Evolutionary conservation across 1,284 basidiomycete genomes (phyloP), one percentile per base, ranked within the genome.

Genomic region (Pascua sp.): DNA sequence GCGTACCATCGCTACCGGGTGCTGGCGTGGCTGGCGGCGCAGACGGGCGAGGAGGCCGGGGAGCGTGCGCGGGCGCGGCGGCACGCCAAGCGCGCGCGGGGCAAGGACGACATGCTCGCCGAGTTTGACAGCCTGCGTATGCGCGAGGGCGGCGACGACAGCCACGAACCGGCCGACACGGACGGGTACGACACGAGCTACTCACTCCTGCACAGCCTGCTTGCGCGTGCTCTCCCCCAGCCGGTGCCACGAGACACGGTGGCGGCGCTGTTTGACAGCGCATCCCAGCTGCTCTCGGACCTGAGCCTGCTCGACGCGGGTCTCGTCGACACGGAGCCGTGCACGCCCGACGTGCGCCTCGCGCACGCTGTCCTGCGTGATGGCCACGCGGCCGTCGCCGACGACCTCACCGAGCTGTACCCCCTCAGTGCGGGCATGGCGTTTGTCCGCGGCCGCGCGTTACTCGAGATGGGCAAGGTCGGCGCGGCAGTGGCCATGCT

Each of bases 401-500:
- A 82, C 50, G 85, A 88, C 59, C 79, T 89, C 47, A 77, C 89
- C 49, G 82, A 83, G 15, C 86, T 87, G 82, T 83, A 91, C 50
- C 91, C 90, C 36, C 79, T 85, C 47, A 87, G 87, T 11, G 84
- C 87, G 38, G 90, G 84, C 8, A 84, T 87, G 56, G 82, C 82
- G 47, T 96, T 89, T 72, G 83, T 92, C 32, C 81, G 82, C 49
- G 88, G 85, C 2, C 79, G 85, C 62, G 80, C 91, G 12, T 84
- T 82, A 78, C 75, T 93, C 47, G 82, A 85, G 59, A 76, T 84
- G n/a, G 87, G 87, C 3, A 81, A 86, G 16, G 79, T 83, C 13
- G 90, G 91, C 55, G 88, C 91, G 65, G 89, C 90, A 2, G 83
- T 85, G 0, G 77, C 77, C 47, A 73, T 85, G 40, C 80, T 97